phyloP scores from a whole-genome alignment of 2,329 filamentous ascomycete genomes.

The Colletotrichum aenigma region DNA sequence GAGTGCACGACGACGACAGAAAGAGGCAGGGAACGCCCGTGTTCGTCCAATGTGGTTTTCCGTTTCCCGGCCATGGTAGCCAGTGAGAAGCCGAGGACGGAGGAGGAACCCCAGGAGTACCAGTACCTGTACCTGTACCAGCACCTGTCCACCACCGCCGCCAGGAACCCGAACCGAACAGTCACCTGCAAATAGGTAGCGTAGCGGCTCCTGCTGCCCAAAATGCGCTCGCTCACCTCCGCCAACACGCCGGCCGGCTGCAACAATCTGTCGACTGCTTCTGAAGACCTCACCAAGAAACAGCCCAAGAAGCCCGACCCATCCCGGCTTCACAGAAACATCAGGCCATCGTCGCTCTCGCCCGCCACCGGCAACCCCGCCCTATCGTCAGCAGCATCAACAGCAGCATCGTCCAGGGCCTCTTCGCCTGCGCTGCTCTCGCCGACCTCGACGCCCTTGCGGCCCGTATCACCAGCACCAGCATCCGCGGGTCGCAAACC shows the following conservation, averaged over 20 bases:
- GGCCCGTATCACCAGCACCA: conserved; percentile 14
- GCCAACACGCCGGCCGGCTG: background rate
- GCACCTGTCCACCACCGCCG: background rate
- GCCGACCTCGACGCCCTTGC: conserved; percentile 35
- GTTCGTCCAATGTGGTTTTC: conserved; percentile 16
- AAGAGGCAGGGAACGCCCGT: background rate
- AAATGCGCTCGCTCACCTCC: conserved; percentile 10
- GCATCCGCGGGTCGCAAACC: background rate
- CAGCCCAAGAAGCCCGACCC: conserved; percentile 13
- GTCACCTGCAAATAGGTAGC: background rate
- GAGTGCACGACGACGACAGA: background rate
- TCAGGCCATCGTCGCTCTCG: conserved; percentile 18
- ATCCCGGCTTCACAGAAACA: conserved; percentile 10
- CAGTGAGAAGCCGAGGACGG: conserved; percentile 4
- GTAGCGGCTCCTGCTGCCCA: background rate
- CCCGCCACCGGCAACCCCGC: conserved; percentile 11
- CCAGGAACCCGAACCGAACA: background rate
- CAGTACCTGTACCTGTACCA: too few species aligned
- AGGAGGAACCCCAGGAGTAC: background rate
- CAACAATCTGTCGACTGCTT: conserved; percentile 1
- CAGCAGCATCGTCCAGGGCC: conserved; percentile 1
- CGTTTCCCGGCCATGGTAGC: conserved; percentile 11
- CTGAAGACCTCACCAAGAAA: background rate
- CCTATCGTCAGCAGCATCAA: conserved; percentile 23
- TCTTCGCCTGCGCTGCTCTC: background rate